Evolutionary conservation across 2,329 filamentous ascomycete species (phyloP), one percentile per base, ranked within the genome.

Genomic region (Knufia fluminis): DNA sequence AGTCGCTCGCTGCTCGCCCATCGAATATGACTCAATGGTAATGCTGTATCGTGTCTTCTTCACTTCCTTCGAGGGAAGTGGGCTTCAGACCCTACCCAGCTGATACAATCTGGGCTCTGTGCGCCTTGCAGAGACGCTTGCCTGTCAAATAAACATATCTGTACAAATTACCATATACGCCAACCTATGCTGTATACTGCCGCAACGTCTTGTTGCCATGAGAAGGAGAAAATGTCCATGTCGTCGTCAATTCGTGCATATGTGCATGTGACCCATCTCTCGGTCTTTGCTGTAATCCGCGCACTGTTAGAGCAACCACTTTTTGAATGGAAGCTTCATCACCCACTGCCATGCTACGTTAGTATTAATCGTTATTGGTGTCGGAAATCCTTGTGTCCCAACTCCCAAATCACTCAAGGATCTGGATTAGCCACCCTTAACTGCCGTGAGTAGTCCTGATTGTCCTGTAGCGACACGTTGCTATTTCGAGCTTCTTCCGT

Each of bases 361-460:
- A 28, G 26, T 28, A 28, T 28, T 6, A 28, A 28, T 28, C 26
- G 26, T 12, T 6, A 28, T 28, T 28, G 2, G 17, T 40, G 22
- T 40, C 17, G 36, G 3, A 4, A 12, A 22, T 40, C 36, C 24
- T 7, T 22, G 26, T 16, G n/a, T 43, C 40, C 2, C 4, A 17
- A 9, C 14, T n/a, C 4, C 20, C 7, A 8, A 19, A 17, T 41
- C 38, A 17, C n/a, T 56, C 53, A 55, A 16, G 52, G 46, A 50
- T 59, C 57, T 20, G 57, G 57, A 46, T 59, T 59, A 16, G 56
- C 56, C 44, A 60, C 58, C 47, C 55, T 50, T 40, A 60, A 47
- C 44, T 56, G 69, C 22, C 70, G 63, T 28, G 70, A 71, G 58
- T 73, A 73, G 54, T 73, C 70, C 57, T 71, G 67, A 49, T 72